These are phyloP conservation scores for Suillus subaureus DNA, from an alignment of 768 basidiomycete species.

Conservation along the genomic window DNA sequence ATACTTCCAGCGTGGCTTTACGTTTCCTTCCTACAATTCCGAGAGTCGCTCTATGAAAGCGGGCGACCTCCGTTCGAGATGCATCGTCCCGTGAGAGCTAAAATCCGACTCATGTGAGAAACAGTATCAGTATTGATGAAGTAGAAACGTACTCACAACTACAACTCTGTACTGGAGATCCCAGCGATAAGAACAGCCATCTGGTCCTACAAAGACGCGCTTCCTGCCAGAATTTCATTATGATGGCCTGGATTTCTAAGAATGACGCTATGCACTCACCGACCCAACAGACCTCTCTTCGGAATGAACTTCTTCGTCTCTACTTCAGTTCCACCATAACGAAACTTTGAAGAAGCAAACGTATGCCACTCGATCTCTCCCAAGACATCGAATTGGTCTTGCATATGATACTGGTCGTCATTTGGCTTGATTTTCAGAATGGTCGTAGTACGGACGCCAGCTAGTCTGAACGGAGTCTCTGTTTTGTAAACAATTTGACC, in stretches of 20 bases:
- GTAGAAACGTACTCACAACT: not conserved
- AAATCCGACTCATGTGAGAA: not conserved
- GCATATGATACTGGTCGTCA: constrained; percentile 24
- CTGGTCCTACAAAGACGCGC: constrained; percentile 7
- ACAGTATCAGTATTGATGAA: not conserved
- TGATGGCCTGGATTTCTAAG: not conserved
- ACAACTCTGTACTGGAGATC: not conserved
- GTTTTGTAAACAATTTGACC: constrained; percentile 36
- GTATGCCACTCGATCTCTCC: constrained; percentile 39
- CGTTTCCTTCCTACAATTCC: constrained; percentile 14
- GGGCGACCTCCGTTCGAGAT: constrained; percentile 21
- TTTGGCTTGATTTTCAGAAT: constrained; percentile 28
- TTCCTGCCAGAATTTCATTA: not conserved
- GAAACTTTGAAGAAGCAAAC: constrained; percentile 33
- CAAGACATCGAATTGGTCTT: constrained; percentile 31
- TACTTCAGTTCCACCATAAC: constrained; percentile 29
- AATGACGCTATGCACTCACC: constrained; percentile 19
- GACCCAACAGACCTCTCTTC: constrained; percentile 21
- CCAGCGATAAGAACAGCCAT: constrained; percentile 7
- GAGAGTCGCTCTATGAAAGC: constrained; percentile 18
- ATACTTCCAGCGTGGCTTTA: constrained; percentile 14
- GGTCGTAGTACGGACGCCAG: constrained; percentile 24
- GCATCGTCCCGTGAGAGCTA: constrained; percentile 19
- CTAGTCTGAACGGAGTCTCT: constrained; percentile 13
- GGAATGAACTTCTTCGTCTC: constrained; percentile 30